A percentile compares a stretch with the other conserved stretches of the same genome.
These are phyloP conservation scores for Eucommia ulmoides DNA, from an alignment of 257 asterid species.

Conservation along the genomic window DNA sequence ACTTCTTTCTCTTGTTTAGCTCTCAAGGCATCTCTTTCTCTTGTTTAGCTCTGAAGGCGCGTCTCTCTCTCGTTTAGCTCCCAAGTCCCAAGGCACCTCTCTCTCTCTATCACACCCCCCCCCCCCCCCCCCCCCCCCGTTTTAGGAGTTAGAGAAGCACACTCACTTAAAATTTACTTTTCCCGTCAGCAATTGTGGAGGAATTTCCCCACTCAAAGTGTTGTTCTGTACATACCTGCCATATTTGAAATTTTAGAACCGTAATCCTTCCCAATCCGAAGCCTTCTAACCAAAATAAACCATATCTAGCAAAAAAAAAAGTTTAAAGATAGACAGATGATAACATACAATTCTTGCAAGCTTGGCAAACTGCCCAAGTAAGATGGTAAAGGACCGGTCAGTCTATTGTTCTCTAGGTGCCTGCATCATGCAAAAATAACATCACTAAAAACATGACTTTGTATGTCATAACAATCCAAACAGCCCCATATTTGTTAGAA, in stretches of 20 bases:
- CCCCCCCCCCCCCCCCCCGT: too few species aligned
- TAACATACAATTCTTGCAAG: conserved; percentile 63
- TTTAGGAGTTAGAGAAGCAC: too few species aligned
- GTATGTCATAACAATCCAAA: not conserved
- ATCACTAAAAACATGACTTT: not conserved
- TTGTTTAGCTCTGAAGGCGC: not conserved
- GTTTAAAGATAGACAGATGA: too few species aligned
- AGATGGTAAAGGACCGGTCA: conserved; percentile 62
- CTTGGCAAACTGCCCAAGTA: conserved; percentile 59
- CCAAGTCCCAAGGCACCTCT: not conserved
- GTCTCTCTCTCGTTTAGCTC: not conserved
- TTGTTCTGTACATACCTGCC: conserved; percentile 76
- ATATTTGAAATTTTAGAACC: not conserved
- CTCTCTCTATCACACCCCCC: not conserved
- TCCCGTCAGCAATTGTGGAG: conserved; percentile 43
- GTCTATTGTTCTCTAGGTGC: conserved; percentile 81
- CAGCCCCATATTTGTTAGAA: conserved; percentile 1
- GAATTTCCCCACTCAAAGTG: conserved; percentile 75
- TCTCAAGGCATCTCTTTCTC: too few species aligned
- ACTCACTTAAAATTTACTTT: conserved; percentile 62
- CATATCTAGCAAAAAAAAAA: too few species aligned
- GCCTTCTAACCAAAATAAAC: not conserved
- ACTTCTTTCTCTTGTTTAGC: too few species aligned
- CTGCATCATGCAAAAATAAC: conserved; percentile 28
- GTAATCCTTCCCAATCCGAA: not conserved